Conservation (phyloP, 306 rosid species). For the Boehmeria nivea region DNA sequence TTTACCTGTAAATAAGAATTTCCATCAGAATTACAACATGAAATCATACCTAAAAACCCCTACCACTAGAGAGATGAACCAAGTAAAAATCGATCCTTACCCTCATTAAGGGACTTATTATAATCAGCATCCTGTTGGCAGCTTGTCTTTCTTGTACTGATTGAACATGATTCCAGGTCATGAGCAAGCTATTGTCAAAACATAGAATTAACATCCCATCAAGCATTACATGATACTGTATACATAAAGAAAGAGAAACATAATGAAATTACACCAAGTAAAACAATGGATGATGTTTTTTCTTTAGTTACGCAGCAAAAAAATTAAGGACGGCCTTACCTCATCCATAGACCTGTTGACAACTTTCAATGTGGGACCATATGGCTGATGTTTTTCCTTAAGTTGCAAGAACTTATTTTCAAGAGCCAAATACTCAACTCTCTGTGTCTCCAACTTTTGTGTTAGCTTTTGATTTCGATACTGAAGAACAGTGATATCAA, state of each 20-base stretch:
- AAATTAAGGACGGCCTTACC: slow-evolving; percentile 42
- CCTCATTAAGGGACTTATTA: slow-evolving; percentile 24
- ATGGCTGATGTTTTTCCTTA: slow-evolving; percentile 60
- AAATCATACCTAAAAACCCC: too few species aligned
- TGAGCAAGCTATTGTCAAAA: slow-evolving; percentile 50
- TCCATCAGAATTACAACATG: too few species aligned
- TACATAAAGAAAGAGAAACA: slow-evolving; percentile 11
- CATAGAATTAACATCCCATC: slow-evolving; percentile 21
- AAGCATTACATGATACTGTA: slow-evolving; percentile 20
- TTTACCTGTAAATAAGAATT: too few species aligned
- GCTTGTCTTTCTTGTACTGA: slow-evolving; percentile 37
- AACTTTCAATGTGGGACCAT: slow-evolving; percentile 48
- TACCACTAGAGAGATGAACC: background rate
- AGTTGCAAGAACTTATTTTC: slow-evolving; percentile 55
- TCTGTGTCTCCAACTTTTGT: slow-evolving; percentile 88
- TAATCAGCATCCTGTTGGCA: slow-evolving; percentile 35
- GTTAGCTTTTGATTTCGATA: slow-evolving; percentile 84
- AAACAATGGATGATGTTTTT: background rate
- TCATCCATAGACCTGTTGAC: slow-evolving; percentile 71
- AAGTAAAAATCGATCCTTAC: slow-evolving; percentile 33
- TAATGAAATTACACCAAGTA: slow-evolving; percentile 11
- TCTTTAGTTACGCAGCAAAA: slow-evolving; percentile 1
- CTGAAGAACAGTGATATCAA: slow-evolving; percentile 79
- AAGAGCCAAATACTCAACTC: slow-evolving; percentile 58
- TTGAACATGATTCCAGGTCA: slow-evolving; percentile 64